Base-by-base conservation (phyloP, 2,329 filamentous ascomycete genomes). In the Pestalotiopsis sp. region DNA sequence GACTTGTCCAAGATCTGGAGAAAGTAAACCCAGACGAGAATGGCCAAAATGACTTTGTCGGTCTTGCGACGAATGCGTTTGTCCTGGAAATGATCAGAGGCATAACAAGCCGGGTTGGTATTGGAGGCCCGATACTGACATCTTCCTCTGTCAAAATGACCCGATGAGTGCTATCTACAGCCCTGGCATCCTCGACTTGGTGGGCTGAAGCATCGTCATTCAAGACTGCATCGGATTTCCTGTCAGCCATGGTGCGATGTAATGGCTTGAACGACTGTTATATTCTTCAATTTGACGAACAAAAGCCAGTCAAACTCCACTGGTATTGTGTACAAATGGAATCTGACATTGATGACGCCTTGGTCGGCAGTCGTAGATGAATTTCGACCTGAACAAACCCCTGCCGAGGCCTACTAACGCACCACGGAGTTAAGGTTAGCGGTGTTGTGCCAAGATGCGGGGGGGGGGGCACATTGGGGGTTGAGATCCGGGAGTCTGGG, bases 11-110 rank as follows among this genome's bases (percentile, higher is more conserved):
- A 81, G 45, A 89, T 80, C 70, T 88, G 86, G 13, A 89, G 80
- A 73, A 89, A 88, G 75, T 88, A 88, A n/a, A 88, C 85, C 86
- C 86, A 88, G 62, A 86, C 75, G 1, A 89, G 81, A 63, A 89
- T 83, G 3, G 75, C 73, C 1, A 92, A 81, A 67, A 92, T 89
- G 36, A 83, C 82, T 63, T 82, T 83, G 74, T 92, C 90, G 1
- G 89, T 91, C 77, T 91, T 90, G 57, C 83, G 83, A 31, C 86
- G 83, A 70, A 91, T 90, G 11, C 85, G 84, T 71, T 82, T 85
- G 77, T 85, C 87, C 83, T 84, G 20, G 45, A 52, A 20, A 13
- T 20, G 2, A 3, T 45, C 40, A 52, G 45, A 20, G 7, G 7
- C 14, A n/a, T 6, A 9, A n/a, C 45, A 9, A 4, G 0, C 45